Base-by-base conservation (phyloP, 2,329 filamentous ascomycete species). In the Beauveria bassiana region DNA sequence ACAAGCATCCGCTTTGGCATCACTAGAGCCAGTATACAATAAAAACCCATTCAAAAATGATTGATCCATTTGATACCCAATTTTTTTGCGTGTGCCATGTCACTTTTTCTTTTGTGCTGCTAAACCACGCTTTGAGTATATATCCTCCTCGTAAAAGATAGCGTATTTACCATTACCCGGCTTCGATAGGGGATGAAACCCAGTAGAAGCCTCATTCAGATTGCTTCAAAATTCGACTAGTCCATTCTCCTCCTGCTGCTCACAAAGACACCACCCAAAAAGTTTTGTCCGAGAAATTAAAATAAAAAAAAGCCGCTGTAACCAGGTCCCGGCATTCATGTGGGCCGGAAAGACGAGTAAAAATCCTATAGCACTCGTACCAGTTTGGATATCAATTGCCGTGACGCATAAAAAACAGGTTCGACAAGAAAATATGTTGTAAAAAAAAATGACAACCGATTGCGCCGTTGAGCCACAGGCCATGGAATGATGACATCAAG, bases 121-220 rank as follows among this genome's bases (percentile, higher is more conserved):
- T 43, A 16, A 38, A n/a, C 18, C 54, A 47, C 42, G 40, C 26
- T 54, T 54, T 2, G 7, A 28, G n/a, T 26, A 26, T 16, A 40
- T 49, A 28, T 31, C 26, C 40, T 59, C 18, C 6, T 52, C 47
- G 40, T 43, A 24, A 42, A 55, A 55, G 20, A 42, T 51, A 8
- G 50, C 59, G 52, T 61, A 61, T 61, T 56, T 61, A 61, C 51
- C 59, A 61, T 61, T 61, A 61, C 58, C 50, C 50, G 40, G 49
- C 50, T 60, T 42, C 49, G 7, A 20, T 20, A 20, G 16, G 34
- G 52, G 43, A 51, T 55, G 49, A 18, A 28, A 61, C 59, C 51
- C 43, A n/a, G 38, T 12, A 22, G 38, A 45, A 59, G 47, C 46
- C 22, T 61, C 51, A 46, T 47, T 47, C 16, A 47, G 24, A 55